Conservation (phyloP, 1,139 yeast species). For the Tardiomyces blankii region DNA sequence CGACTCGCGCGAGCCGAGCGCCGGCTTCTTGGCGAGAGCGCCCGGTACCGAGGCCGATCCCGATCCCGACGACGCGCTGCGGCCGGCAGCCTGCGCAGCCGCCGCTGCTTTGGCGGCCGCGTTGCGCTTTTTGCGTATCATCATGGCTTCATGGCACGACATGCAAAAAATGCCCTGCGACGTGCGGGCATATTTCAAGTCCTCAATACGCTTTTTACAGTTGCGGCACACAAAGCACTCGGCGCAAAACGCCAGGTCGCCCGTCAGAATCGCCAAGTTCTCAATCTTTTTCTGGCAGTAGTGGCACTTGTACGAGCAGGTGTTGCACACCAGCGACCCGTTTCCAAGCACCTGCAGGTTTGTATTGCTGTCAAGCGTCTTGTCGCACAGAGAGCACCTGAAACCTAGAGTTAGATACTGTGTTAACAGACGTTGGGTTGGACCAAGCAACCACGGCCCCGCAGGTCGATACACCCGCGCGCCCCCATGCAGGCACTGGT, state of each 20-base stretch:
- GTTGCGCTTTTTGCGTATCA: slow-evolving; percentile 44
- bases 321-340: slow-evolving; percentile 82
- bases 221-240: slow-evolving; percentile 84
- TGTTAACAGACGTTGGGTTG: no score
- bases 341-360: slow-evolving; percentile 87
- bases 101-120: slow-evolving; percentile 4
- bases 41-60: not conserved
- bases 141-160: slow-evolving; percentile 77
- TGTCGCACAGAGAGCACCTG: slow-evolving; percentile 73
- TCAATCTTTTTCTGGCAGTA: slow-evolving; percentile 85
- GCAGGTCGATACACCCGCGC: no score
- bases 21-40: not conserved
- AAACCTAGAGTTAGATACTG: slow-evolving; percentile 39
- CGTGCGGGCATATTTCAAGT: slow-evolving; percentile 84
- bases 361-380: slow-evolving; percentile 73
- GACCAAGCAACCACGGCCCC: no score
- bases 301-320: slow-evolving; percentile 82
- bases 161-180: slow-evolving; percentile 91
- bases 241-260: slow-evolving; percentile 89
- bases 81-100: not conserved
- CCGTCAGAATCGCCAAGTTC: slow-evolving; percentile 91
- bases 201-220: slow-evolving; percentile 82
- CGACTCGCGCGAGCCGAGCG: not conserved
- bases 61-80: not conserved
- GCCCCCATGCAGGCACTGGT: no score